Conservation (phyloP, 2,329 filamentous ascomycete genomes). For the Septoria linicola region DNA sequence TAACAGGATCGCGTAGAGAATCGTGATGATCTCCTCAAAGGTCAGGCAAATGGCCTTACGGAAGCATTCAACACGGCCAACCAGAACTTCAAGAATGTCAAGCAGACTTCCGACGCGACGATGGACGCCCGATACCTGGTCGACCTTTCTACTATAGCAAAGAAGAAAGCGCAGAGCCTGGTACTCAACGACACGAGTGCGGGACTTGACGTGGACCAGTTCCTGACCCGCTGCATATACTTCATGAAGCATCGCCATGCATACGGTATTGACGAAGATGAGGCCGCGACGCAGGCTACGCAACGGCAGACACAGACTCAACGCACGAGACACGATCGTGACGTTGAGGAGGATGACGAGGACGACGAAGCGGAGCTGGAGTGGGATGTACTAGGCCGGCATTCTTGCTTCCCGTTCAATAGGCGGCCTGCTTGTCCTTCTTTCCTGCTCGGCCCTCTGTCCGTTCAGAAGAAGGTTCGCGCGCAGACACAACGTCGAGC, state of each 20-base stretch:
- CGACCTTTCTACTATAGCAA: constrained; percentile 73
- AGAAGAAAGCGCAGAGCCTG: constrained; percentile 73
- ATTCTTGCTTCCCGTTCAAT: constrained; percentile 71
- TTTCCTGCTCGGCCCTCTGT: constrained; percentile 85
- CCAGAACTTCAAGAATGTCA: constrained; percentile 64
- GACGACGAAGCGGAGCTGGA: constrained; percentile 70
- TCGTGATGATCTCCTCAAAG: constrained; percentile 67
- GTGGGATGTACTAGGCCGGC: constrained; percentile 79
- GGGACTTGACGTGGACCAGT: constrained; percentile 85
- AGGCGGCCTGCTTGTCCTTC: constrained; percentile 73
- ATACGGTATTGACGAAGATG: constrained; percentile 56
- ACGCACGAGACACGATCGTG: constrained; percentile 24
- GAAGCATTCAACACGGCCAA: constrained; percentile 39
- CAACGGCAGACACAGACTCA: constrained; percentile 22
- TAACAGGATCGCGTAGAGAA: constrained; percentile 55
- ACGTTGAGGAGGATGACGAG: constrained; percentile 56
- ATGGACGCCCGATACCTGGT: constrained; percentile 87
- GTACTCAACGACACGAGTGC: constrained; percentile 69
- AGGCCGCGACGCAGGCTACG: constrained; percentile 37
- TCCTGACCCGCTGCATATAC: constrained; percentile 82
- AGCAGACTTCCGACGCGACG: constrained; percentile 84
- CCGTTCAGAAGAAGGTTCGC: constrained; percentile 79
- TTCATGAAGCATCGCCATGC: constrained; percentile 67
- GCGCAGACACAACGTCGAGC: constrained; percentile 69
- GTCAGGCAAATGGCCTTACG: constrained; percentile 55